Evolutionary conservation across 208 protist genomes (phyloP).

Genomic region (Trypanosomatidae sp.): DNA sequence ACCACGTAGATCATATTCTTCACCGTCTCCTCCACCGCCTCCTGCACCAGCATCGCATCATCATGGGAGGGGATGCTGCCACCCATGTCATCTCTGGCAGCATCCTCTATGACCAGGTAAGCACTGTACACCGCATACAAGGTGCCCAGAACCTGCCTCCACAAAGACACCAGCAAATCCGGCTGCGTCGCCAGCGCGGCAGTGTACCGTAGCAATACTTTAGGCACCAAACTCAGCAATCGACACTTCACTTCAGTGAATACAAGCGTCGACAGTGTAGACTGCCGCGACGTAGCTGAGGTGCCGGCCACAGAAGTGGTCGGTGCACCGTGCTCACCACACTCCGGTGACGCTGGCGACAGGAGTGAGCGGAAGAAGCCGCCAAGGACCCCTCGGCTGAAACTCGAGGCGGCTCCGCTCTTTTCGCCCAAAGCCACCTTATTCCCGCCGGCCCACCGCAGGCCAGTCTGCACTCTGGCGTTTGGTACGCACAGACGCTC

Average conservation of each 20-base stretch:
- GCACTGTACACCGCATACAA: constrained; percentile 74
- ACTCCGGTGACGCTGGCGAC: constrained; percentile 4
- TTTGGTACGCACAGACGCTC: constrained; percentile 60
- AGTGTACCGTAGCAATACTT: constrained; percentile 69
- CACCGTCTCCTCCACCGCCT: constrained; percentile 85
- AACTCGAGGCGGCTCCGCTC: not conserved
- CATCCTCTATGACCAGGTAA: constrained; percentile 15
- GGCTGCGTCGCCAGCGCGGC: constrained; percentile 27
- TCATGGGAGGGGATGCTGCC: constrained; percentile 16
- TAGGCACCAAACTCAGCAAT: constrained; percentile 65
- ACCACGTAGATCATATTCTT: constrained; percentile 89
- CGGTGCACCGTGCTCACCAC: not conserved
- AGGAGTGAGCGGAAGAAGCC: constrained; percentile 21
- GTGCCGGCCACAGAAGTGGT: not conserved
- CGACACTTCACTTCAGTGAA: constrained; percentile 67
- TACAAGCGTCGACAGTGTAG: constrained; percentile 10
- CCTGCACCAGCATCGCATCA: constrained; percentile 47
- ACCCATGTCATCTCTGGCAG: not conserved
- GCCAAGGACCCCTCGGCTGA: constrained; percentile 7
- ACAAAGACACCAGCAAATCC: constrained; percentile 52
- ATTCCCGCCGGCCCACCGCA: constrained; percentile 17
- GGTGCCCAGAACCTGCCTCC: constrained; percentile 70
- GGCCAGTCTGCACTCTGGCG: constrained; percentile 19
- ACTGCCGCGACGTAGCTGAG: not conserved
- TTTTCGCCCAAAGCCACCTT: not conserved